Conservation (phyloP, 1,284 basidiomycete species). For the Sanguinoderma infundibulare region DNA sequence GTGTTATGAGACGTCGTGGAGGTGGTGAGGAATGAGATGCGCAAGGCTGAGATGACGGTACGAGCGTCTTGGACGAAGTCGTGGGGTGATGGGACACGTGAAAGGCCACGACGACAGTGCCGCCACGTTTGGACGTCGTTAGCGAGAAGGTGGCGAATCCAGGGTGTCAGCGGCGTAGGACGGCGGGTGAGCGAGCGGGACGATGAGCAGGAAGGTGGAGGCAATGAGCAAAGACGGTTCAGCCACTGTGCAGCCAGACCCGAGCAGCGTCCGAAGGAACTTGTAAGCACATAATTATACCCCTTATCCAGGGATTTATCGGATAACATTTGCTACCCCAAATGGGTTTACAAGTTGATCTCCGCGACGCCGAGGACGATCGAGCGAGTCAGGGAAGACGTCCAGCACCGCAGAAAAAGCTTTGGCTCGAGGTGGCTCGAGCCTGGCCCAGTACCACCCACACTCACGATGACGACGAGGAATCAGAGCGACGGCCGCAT, state of each 20-base stretch:
- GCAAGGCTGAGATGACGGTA: conserved; percentile 6
- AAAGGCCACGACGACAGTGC: conserved; percentile 7
- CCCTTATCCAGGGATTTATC: neutral
- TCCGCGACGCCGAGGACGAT: neutral
- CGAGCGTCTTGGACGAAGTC: conserved; percentile 14
- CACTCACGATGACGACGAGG: conserved; percentile 30
- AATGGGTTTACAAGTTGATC: neutral
- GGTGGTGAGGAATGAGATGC: conserved; percentile 1
- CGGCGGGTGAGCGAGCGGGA: neutral
- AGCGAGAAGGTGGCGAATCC: neutral
- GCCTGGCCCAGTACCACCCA: conserved; percentile 19
- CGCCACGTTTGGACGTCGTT: neutral
- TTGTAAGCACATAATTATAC: neutral
- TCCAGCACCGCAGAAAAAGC: too few species aligned
- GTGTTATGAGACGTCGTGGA: conserved; percentile 11
- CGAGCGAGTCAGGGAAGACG: conserved; percentile 16
- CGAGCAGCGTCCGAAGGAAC: too few species aligned
- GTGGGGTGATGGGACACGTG: conserved; percentile 22
- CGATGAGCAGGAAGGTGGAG: neutral
- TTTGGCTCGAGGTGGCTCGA: too few species aligned
- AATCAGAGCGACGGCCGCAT: conserved; percentile 45
- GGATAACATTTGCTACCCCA: neutral
- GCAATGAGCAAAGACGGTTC: neutral
- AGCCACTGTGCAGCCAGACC: too few species aligned
- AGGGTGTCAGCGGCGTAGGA: neutral